These are phyloP conservation scores for Parietichytrium sp. DNA, from an alignment of 108 stramenopile species.

Conservation along the genomic window DNA sequence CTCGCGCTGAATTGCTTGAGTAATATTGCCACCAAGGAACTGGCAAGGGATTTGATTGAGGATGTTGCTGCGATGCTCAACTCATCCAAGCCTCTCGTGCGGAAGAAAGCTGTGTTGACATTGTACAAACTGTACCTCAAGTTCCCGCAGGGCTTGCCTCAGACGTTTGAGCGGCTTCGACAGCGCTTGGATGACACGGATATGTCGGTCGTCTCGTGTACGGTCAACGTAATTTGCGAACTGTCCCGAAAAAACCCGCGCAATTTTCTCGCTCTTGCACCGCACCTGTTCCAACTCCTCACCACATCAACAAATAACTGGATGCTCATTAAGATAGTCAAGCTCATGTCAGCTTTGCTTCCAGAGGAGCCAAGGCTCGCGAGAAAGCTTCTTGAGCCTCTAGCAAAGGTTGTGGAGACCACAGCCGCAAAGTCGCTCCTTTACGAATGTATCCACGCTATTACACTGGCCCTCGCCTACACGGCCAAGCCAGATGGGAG, in stretches of 20 bases:
- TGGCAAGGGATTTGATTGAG: constrained; percentile 83
- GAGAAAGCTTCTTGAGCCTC: constrained; percentile 91
- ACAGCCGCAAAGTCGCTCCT: constrained; percentile 91
- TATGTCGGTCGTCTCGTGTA: constrained; percentile 87
- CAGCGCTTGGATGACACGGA: constrained; percentile 81
- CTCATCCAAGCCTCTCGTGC: constrained; percentile 85
- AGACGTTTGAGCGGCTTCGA: constrained; percentile 89
- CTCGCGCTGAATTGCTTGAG: constrained; percentile 92
- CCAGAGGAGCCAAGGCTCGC: constrained; percentile 96
- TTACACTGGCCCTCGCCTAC: constrained; percentile 89
- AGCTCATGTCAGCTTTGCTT: constrained; percentile 88
- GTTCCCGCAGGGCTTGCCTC: constrained; percentile 96
- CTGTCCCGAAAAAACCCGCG: constrained; percentile 91
- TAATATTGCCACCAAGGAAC: constrained; percentile 92
- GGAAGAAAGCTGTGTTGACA: constrained; percentile 93
- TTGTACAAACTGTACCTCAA: constrained; percentile 93
- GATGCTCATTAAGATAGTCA: constrained; percentile 99
- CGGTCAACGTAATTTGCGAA: constrained; percentile 98
- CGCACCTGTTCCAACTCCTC: constrained; percentile 90
- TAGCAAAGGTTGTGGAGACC: constrained; percentile 85
- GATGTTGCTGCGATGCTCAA: constrained; percentile 77
- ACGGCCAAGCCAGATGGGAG: constrained; percentile 84
- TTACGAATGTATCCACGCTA: constrained; percentile 91
- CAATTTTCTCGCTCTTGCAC: constrained; percentile 94
- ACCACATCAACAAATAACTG: constrained; percentile 94